phyloP scores from a whole-genome alignment of 1,284 basidiomycete genomes.

The Sphagnurus paluster region DNA sequence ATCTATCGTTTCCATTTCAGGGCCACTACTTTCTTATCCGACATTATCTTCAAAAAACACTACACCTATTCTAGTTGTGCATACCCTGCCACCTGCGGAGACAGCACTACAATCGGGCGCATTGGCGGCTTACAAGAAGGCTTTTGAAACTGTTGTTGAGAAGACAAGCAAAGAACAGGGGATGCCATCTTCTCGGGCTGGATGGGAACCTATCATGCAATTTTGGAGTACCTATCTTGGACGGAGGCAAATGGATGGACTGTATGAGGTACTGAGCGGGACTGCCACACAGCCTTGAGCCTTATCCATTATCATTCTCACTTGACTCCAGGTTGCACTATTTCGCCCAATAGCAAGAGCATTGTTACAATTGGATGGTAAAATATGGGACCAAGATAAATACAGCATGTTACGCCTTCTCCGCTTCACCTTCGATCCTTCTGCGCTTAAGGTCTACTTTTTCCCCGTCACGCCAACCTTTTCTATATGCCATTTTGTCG shows the following conservation, averaged over 20 bases:
- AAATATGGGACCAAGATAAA: too few species aligned
- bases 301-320: too few species aligned
- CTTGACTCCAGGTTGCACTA: not conserved
- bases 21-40: slow-evolving; percentile 76
- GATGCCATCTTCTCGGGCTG: slow-evolving; percentile 77
- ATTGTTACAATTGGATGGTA: too few species aligned
- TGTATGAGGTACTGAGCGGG: slow-evolving; percentile 75
- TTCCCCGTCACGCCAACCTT: slow-evolving; percentile 7
- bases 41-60: slow-evolving; percentile 50
- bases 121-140: slow-evolving; percentile 56
- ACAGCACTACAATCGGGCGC: slow-evolving; percentile 44
- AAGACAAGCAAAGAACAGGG: slow-evolving; percentile 43
- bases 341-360: not conserved
- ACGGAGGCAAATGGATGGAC: slow-evolving; percentile 59
- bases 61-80: slow-evolving; percentile 66
- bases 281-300: too few species aligned
- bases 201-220: slow-evolving; percentile 83
- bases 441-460: slow-evolving; percentile 10
- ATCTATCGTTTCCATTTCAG: slow-evolving; percentile 70
- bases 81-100: slow-evolving; percentile 50
- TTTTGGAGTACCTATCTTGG: slow-evolving; percentile 81
- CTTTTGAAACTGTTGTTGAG: slow-evolving; percentile 53
- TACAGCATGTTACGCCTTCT: too few species aligned
- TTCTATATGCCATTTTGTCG: slow-evolving; percentile 2
- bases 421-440: slow-evolving; percentile 5